phyloP scores from a whole-genome alignment of 352 stramenopile species.

The Phytophthora pseudosyringae region DNA sequence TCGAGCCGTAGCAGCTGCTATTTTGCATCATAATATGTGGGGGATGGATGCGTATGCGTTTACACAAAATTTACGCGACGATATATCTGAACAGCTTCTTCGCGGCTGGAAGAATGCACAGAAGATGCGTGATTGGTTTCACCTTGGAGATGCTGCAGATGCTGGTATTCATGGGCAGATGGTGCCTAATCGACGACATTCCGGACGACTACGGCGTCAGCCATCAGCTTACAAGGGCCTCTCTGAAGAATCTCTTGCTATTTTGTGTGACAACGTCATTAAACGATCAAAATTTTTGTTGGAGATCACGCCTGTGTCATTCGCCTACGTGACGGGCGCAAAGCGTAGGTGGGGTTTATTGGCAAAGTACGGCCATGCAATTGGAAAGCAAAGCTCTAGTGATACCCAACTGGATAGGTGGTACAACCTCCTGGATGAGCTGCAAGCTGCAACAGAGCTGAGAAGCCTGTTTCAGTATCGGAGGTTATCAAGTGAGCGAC shows the following conservation, averaged over 20 bases:
- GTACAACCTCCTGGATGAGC: constrained; percentile 81
- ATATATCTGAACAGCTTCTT: constrained; percentile 73
- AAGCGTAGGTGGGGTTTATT: constrained; percentile 75
- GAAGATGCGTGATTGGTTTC: constrained; percentile 90
- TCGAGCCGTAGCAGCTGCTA: constrained; percentile 72
- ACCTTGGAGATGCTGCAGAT: constrained; percentile 78
- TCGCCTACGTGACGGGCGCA: constrained; percentile 73
- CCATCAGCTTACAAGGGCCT: constrained; percentile 82
- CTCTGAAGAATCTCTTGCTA: constrained; percentile 70
- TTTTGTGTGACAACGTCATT: constrained; percentile 79
- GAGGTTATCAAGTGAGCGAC: constrained; percentile 72
- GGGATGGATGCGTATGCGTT: constrained; percentile 83
- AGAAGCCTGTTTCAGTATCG: constrained; percentile 76
- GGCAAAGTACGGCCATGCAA: constrained; percentile 73
- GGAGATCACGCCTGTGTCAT: constrained; percentile 75
- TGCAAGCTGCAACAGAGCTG: constrained; percentile 79
- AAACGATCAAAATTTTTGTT: constrained; percentile 73
- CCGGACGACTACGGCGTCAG: constrained; percentile 57
- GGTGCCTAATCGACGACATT: constrained; percentile 38
- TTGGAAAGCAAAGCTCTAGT: constrained; percentile 48
- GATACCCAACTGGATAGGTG: constrained; percentile 76
- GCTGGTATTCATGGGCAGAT: constrained; percentile 46
- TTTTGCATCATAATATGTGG: constrained; percentile 90
- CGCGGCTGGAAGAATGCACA: constrained; percentile 85
- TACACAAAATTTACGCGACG: constrained; percentile 55